A percentile compares a stretch with the other conserved stretches of the same genome.
These are phyloP conservation scores for Waltiozyma sp. DNA, from an alignment of 1,139 yeast species.

Conservation along the genomic window DNA sequence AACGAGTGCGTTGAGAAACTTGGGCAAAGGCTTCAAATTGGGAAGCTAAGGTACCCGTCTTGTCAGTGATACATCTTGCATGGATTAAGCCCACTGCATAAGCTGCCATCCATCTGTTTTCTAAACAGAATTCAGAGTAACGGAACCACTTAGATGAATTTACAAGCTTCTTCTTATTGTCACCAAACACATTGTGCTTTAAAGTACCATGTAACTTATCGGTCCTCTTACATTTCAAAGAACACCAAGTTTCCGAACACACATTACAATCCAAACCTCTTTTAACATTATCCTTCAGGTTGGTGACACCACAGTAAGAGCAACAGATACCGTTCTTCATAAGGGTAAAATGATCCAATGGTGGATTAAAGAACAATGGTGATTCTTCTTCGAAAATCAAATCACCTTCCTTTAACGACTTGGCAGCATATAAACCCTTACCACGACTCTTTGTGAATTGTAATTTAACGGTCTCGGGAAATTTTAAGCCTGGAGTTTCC, in stretches of 20 bases:
- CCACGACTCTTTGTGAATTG: constrained; percentile 36
- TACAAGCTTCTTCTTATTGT: constrained; percentile 24
- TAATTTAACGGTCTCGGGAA: constrained; percentile 38
- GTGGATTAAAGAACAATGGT: constrained; percentile 62
- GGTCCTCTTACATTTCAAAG: constrained; percentile 44
- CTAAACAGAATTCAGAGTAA: constrained; percentile 51
- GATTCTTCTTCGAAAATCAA: constrained; percentile 46
- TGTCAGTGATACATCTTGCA: constrained; percentile 38
- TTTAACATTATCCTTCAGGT: constrained; percentile 29
- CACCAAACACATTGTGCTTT: constrained; percentile 36
- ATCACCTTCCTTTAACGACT: constrained; percentile 36
- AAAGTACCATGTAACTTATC: constrained; percentile 44
- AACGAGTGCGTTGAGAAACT: constrained; percentile 57
- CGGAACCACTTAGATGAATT: constrained; percentile 39
- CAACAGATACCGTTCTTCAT: constrained; percentile 66
- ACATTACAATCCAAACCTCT: constrained; percentile 45
- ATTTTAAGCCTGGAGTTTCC: constrained; percentile 35
- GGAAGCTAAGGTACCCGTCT: constrained; percentile 26
- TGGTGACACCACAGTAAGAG: constrained; percentile 63
- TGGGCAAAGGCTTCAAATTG: constrained; percentile 58
- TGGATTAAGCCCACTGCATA: constrained; percentile 53
- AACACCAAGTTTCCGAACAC: constrained; percentile 69
- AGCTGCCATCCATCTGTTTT: constrained; percentile 60
- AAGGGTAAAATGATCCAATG: constrained; percentile 54
- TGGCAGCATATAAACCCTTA: constrained; percentile 37